Percentiles rank a stretch among this genome's conserved stretches.
These are phyloP conservation scores for Nicotiana knightiana DNA, from an alignment of 257 asterid species.

Conservation along the genomic window DNA sequence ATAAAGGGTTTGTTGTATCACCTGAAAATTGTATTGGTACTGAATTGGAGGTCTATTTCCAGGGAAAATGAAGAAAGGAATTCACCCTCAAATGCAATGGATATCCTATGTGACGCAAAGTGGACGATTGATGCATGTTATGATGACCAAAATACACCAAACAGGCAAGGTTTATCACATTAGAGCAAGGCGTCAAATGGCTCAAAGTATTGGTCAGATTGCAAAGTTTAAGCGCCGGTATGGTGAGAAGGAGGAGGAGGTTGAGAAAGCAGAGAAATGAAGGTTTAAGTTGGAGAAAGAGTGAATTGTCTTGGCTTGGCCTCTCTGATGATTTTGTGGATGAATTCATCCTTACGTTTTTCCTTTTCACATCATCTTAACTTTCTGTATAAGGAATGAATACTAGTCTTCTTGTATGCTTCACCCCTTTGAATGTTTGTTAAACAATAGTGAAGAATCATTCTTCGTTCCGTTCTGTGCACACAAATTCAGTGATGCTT, in stretches of 20 bases:
- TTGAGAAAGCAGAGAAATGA: conserved; percentile 25
- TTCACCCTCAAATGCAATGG: conserved; percentile 79
- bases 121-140: conserved; percentile 52
- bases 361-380: background rate
- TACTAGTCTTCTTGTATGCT: background rate
- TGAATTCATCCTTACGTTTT: background rate
- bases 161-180: conserved; percentile 61
- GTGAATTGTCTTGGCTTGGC: background rate
- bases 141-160: conserved; percentile 62
- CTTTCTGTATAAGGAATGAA: background rate
- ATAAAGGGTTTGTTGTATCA: background rate
- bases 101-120: conserved; percentile 68
- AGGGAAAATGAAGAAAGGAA: conserved; percentile 60
- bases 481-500: background rate
- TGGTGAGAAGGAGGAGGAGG: conserved; percentile 37
- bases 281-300: background rate
- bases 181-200: conserved; percentile 68
- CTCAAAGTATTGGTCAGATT: conserved; percentile 58
- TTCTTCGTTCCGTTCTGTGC: background rate
- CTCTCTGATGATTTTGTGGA: background rate
- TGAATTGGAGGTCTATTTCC: conserved; percentile 13
- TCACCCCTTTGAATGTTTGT: background rate
- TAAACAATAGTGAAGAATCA: background rate
- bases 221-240: conserved; percentile 70
- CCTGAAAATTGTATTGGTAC: background rate